A percentile compares a stretch with the other conserved stretches of the same genome.
Conservation (phyloP, 495 filamentous ascomycete species). For the Neurospora sp. region DNA sequence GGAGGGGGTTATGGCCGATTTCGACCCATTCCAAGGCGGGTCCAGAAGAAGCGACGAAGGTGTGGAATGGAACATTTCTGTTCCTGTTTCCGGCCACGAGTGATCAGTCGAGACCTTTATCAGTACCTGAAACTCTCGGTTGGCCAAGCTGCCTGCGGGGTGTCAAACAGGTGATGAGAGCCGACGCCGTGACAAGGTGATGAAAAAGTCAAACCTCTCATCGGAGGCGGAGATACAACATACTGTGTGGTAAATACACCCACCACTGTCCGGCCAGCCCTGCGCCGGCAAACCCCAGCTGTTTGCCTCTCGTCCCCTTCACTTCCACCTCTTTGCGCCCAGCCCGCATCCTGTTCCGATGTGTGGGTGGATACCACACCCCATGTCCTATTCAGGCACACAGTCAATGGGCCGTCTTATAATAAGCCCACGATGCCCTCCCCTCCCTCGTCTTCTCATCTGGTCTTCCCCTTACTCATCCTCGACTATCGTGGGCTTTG, state of each 20-base stretch:
- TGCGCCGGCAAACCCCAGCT: not conserved
- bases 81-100: not conserved
- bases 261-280: not conserved
- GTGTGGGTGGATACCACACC: not conserved
- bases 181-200: not conserved
- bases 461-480: not conserved
- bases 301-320: not conserved
- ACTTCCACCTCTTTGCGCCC: not conserved
- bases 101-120: not conserved
- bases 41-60: not conserved
- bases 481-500: constrained; percentile 1
- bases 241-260: not conserved
- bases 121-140: not conserved
- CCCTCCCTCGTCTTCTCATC: not conserved
- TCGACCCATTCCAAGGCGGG: not conserved
- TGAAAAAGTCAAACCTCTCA: not conserved
- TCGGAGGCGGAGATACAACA: not conserved
- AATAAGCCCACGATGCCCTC: not conserved
- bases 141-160: not conserved
- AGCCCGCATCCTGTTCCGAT: not conserved
- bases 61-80: not conserved
- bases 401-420: not conserved
- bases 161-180: not conserved
- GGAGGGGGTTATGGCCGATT: not conserved
- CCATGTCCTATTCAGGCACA: not conserved